A percentile compares a stretch with the other conserved stretches of the same genome.
Conservation (phyloP, 345 rosid species). For the Aquilaria sinensis region DNA sequence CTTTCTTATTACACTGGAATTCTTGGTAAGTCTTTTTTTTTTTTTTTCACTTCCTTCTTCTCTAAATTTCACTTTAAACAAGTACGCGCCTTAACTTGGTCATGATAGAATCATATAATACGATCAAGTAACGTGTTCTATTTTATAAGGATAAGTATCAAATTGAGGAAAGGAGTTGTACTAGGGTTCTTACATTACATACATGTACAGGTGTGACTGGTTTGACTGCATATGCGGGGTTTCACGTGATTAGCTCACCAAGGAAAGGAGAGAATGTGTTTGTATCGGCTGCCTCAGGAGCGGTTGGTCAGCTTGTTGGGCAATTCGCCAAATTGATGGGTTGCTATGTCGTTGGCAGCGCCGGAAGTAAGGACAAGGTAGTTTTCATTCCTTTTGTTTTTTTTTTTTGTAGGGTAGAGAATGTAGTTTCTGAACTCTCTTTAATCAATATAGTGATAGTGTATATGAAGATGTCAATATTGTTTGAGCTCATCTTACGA, state of each 20-base stretch:
- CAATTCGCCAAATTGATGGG: slow-evolving; percentile 71
- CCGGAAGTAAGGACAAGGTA: slow-evolving; percentile 56
- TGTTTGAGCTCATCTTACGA: too few relatives aligned
- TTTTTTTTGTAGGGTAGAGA: too few relatives aligned
- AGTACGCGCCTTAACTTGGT: too few relatives aligned
- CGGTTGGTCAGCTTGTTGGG: slow-evolving; percentile 76
- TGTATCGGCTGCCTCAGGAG: slow-evolving; percentile 72
- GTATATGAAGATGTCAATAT: too few relatives aligned
- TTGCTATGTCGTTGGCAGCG: slow-evolving; percentile 73
- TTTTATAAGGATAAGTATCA: too few relatives aligned
- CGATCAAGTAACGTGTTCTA: too few relatives aligned
- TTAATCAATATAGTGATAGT: background rate
- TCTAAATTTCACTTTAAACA: too few relatives aligned
- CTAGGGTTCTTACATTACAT: too few relatives aligned
- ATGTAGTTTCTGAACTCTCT: background rate
- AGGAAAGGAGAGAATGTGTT: slow-evolving; percentile 50
- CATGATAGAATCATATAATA: too few relatives aligned
- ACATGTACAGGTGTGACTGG: slow-evolving; percentile 58
- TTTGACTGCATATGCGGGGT: slow-evolving; percentile 67
- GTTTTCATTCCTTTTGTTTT: background rate
- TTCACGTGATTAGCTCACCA: slow-evolving; percentile 55
- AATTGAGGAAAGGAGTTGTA: too few relatives aligned
- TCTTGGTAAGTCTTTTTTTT: slow-evolving; percentile 29
- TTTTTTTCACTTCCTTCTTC: background rate
- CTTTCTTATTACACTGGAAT: slow-evolving; percentile 56